Conservation (phyloP, 176 grass and related monocot genomes). For the Eragrostis curvula region DNA sequence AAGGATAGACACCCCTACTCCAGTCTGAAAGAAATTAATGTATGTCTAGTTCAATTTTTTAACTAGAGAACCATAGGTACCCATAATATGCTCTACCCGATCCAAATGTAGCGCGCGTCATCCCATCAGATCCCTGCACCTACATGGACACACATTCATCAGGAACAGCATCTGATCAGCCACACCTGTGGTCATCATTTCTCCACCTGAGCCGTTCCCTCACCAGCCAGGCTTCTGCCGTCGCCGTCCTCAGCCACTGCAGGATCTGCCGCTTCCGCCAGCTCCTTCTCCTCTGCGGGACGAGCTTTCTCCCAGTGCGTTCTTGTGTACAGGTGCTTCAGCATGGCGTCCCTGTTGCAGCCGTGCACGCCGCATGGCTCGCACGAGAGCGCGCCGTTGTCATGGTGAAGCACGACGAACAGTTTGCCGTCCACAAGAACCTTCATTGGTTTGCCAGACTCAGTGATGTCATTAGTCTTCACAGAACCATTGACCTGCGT, state of each 20-base stretch:
- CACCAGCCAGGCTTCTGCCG: no score
- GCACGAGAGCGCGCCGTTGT: constrained; percentile 29
- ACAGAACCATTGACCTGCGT: not conserved
- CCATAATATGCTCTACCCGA: no score
- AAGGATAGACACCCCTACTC: no score
- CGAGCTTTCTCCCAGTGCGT: constrained; percentile 14
- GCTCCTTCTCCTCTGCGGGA: not conserved
- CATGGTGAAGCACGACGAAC: constrained; percentile 13
- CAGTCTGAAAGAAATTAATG: no score
- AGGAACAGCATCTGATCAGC: not conserved
- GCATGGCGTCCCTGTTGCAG: constrained; percentile 27
- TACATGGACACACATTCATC: no score
- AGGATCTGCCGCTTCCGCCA: not conserved
- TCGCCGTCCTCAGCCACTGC: no score
- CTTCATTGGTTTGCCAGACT: not conserved
- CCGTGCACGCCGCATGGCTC: constrained; percentile 13
- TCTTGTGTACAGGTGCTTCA: constrained; percentile 38
- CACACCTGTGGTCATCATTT: not conserved
- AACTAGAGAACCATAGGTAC: no score
- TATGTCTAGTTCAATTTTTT: no score
- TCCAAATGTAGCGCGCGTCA: no score
- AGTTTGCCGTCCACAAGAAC: constrained; percentile 33
- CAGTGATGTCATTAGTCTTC: not conserved
- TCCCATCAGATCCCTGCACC: no score
- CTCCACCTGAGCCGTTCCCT: not conserved